A percentile compares a stretch with the other conserved stretches of the same genome.
These are phyloP conservation scores for Saccharomycopsis schoenii DNA, from an alignment of 805 yeast genomes.

Conservation along the genomic window DNA sequence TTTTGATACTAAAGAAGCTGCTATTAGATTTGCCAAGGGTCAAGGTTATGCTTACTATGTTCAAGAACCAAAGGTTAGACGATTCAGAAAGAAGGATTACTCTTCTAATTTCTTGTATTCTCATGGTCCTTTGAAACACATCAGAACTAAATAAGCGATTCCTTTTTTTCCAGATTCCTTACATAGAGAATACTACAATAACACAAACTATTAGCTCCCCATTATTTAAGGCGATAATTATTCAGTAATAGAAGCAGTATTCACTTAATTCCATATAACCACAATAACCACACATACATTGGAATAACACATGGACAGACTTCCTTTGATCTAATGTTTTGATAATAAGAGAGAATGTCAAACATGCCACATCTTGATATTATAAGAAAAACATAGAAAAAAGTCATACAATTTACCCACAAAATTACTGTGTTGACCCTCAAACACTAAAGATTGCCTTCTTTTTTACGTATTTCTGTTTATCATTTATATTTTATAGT, in stretches of 20 bases:
- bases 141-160: slow-evolving; percentile 55
- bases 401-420: not conserved
- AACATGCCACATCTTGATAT: no score
- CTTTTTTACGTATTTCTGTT: not conserved
- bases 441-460: not conserved
- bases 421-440: not conserved
- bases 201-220: not conserved
- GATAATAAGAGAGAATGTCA: no score
- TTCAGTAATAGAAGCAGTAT: not conserved
- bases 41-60: slow-evolving; percentile 82
- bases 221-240: no score
- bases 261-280: not conserved
- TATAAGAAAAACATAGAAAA: not conserved
- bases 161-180: not conserved
- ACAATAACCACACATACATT: not conserved
- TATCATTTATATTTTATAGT: not conserved
- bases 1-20: slow-evolving; percentile 67
- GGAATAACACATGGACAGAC: no score
- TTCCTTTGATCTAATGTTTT: no score
- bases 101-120: slow-evolving; percentile 62
- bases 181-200: no score
- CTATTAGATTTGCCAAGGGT: slow-evolving; percentile 66
- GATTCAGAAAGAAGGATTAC: slow-evolving; percentile 66
- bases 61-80: slow-evolving; percentile 71
- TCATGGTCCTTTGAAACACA: slow-evolving; percentile 63